Evolutionary conservation across 805 yeast species (phyloP), one percentile per base, ranked within the genome.

Genomic region (Starmerella stigmatis): DNA sequence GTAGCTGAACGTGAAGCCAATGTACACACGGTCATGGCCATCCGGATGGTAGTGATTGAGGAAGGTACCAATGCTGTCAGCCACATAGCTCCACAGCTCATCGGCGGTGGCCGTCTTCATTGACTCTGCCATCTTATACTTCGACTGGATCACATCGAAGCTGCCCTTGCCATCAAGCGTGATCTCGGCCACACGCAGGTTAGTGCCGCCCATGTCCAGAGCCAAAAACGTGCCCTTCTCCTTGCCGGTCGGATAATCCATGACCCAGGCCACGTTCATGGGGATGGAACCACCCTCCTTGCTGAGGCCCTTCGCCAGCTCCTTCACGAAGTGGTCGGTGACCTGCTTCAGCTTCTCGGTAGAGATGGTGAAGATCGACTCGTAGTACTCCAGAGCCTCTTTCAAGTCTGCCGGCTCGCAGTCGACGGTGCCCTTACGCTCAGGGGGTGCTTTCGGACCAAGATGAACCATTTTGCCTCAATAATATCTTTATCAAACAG

Each of bases 251-350:
- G 97, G 96, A 70, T 71, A 81, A 60, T 82, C 94, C 73, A 86
- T 70, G 45, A 89, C 96, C 96, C 96, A 89, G 51, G 94, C 84
- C 39, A 94, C 94, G 61, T 81, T 86, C 97, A 89, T 89, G 50
- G 98, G 97, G 60, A 86, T 85, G 64, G 80, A 81, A 48, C 92
- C 94, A 43, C 92, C 89, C 47, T 71, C 64, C 30, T 42, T 46
- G 50, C 47, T 31, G 55, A 82, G 72, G 49, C 96, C 96, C 64
- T 82, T 82, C 52, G 78, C 76, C 57, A 89, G 75, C 67, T 89
- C 97, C 21, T 63, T 48, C 44, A 81, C 74, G 65, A 89, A 89
- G 60, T 81, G 94, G 39, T 74, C 72, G 41, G 85, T 77, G 64
- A 89, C 78, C 48, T 70, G 64, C 55, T 71, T 70, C 60, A 89